Evolutionary conservation across 1,284 basidiomycete genomes (phyloP).

Genomic region (Austroboletus olivaceoglutinosus): DNA sequence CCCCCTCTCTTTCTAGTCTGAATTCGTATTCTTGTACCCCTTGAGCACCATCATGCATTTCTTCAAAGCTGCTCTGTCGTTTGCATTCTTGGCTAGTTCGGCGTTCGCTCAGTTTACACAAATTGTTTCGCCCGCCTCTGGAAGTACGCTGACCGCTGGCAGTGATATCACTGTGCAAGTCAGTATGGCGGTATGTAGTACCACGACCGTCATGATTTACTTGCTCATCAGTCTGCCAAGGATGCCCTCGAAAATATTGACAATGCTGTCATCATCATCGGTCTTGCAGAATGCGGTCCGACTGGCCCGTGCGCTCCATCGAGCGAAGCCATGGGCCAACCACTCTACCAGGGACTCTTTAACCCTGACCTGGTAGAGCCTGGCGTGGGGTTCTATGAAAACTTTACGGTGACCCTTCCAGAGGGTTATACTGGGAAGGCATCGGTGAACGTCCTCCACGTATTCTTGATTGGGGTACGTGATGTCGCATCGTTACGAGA

Average conservation of each 20-base stretch:
- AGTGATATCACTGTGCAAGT: slow-evolving; percentile 19
- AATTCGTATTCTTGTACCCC: neutral
- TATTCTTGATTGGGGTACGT: slow-evolving; percentile 31
- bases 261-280: slow-evolving; percentile 26
- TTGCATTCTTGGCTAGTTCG: slow-evolving; percentile 10
- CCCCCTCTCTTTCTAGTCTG: neutral
- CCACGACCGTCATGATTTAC: neutral
- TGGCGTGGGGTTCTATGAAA: slow-evolving; percentile 2
- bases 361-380: neutral
- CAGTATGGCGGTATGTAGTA: slow-evolving; percentile 18
- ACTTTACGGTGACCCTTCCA: slow-evolving; percentile 25
- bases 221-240: slow-evolving; percentile 11
- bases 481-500: too few species aligned
- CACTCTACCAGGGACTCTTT: slow-evolving; percentile 26
- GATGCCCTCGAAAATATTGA: slow-evolving; percentile 23
- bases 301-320: slow-evolving; percentile 14
- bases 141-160: slow-evolving; percentile 12
- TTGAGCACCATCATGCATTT: slow-evolving; percentile 10
- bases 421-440: slow-evolving; percentile 1
- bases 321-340: slow-evolving; percentile 17
- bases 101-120: slow-evolving; percentile 21
- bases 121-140: slow-evolving; percentile 11
- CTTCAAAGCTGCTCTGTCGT: slow-evolving; percentile 12
- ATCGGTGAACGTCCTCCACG: slow-evolving; percentile 25
- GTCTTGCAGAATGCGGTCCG: slow-evolving; percentile 16